These are phyloP conservation scores for Penicillium sp. DNA, from an alignment of 2,329 filamentous ascomycete genomes.

Conservation along the genomic window DNA sequence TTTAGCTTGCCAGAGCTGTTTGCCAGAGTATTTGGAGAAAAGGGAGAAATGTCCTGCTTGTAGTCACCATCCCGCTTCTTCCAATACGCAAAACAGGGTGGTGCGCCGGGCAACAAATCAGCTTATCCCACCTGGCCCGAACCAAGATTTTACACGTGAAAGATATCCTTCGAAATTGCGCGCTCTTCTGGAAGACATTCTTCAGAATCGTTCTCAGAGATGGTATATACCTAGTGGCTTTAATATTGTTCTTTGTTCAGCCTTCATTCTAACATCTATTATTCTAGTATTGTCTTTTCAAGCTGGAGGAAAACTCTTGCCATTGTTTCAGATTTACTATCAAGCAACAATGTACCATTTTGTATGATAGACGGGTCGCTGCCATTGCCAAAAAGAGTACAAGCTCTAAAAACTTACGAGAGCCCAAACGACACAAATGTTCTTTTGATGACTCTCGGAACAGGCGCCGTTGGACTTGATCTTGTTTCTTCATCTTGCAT, in stretches of 20 bases:
- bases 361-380: conserved; percentile 8
- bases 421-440: not conserved
- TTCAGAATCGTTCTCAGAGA: not conserved
- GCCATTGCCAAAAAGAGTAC: not conserved
- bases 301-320: conserved; percentile 52
- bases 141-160: not conserved
- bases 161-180: not conserved
- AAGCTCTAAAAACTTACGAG: not conserved
- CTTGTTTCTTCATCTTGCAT: conserved; percentile 5
- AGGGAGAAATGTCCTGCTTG: not conserved
- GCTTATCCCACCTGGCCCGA: not conserved
- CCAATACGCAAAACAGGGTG: not conserved
- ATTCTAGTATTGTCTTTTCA: conserved; percentile 51
- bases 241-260: not conserved
- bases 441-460: not conserved
- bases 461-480: not conserved
- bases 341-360: not conserved
- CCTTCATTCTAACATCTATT: not conserved
- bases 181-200: not conserved
- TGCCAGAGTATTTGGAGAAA: not conserved
- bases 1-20: not conserved
- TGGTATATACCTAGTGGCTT: not conserved
- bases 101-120: not conserved
- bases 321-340: conserved; percentile 32
- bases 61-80: not conserved